Conservation (phyloP, 345 rosid species). For the Lepidium didymum region DNA sequence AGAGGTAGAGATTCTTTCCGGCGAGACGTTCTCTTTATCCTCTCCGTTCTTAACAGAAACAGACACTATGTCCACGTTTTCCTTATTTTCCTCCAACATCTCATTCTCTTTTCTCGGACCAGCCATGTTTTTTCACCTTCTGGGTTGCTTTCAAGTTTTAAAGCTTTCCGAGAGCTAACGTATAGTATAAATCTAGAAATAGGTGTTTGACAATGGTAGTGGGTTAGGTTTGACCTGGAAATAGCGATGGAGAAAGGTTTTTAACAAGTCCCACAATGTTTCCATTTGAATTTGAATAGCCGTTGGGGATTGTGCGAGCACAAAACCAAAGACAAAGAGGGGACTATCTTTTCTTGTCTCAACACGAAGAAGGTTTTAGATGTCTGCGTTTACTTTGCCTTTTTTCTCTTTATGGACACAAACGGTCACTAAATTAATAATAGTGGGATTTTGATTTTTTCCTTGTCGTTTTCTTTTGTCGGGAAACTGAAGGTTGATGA, state of each 20-base stretch:
- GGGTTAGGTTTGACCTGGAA: constrained; percentile 9
- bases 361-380: constrained; percentile 5
- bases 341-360: constrained; percentile 19
- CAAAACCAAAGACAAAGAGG: constrained; percentile 19
- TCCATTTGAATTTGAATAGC: constrained; percentile 44
- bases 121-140: constrained; percentile 10
- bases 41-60: constrained; percentile 3
- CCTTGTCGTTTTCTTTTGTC: constrained; percentile 26
- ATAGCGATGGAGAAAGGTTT: background rate
- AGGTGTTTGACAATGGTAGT: constrained; percentile 23
- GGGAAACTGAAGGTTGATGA: constrained; percentile 22
- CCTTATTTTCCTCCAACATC: constrained; percentile 34
- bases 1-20: constrained; percentile 12
- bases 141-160: constrained; percentile 8
- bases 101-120: constrained; percentile 17
- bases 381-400: background rate
- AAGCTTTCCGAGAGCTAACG: background rate
- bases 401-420: constrained; percentile 12
- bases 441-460: background rate
- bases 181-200: background rate
- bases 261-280: background rate
- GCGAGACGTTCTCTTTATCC: constrained; percentile 43
- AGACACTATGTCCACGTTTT: constrained; percentile 25
- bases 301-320: constrained; percentile 34
- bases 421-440: constrained; percentile 7